Conservation (phyloP, 257 asterid species). For the Fraxinus quadrangulata region DNA sequence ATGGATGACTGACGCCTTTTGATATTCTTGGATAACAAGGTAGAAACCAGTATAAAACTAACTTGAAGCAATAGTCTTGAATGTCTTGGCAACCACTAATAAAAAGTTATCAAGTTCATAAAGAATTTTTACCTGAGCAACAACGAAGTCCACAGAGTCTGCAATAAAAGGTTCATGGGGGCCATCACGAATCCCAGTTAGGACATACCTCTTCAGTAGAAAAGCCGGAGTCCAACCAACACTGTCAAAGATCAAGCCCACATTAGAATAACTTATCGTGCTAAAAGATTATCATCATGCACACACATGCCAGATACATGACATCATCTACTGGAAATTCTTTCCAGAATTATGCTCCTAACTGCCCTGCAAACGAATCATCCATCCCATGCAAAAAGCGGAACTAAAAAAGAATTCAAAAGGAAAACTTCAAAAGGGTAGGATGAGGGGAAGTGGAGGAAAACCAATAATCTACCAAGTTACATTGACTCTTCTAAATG, state of each 20-base stretch:
- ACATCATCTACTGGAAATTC: not conserved
- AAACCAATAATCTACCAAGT: no score
- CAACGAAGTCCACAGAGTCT: slow-evolving; percentile 95
- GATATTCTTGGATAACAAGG: not conserved
- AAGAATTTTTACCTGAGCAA: slow-evolving; percentile 75
- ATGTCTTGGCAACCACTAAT: slow-evolving; percentile 14
- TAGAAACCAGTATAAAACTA: not conserved
- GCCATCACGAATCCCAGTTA: slow-evolving; percentile 85
- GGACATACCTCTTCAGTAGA: slow-evolving; percentile 86
- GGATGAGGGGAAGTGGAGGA: not conserved
- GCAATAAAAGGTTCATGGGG: slow-evolving; percentile 99
- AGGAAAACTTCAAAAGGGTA: not conserved
- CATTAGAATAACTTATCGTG: slow-evolving; percentile 22
- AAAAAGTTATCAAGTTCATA: not conserved
- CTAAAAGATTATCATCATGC: slow-evolving; percentile 1
- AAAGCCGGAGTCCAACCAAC: slow-evolving; percentile 95
- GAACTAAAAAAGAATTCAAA: not conserved
- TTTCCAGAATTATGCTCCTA: not conserved
- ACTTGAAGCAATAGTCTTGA: not conserved
- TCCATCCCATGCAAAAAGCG: not conserved
- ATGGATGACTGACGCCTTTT: not conserved
- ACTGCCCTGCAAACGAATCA: not conserved
- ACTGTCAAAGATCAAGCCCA: slow-evolving; percentile 51
- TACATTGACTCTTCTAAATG: not conserved
- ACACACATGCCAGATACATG: not conserved